Conservation (phyloP, 306 rosid genomes). For the Prunus padus region DNA sequence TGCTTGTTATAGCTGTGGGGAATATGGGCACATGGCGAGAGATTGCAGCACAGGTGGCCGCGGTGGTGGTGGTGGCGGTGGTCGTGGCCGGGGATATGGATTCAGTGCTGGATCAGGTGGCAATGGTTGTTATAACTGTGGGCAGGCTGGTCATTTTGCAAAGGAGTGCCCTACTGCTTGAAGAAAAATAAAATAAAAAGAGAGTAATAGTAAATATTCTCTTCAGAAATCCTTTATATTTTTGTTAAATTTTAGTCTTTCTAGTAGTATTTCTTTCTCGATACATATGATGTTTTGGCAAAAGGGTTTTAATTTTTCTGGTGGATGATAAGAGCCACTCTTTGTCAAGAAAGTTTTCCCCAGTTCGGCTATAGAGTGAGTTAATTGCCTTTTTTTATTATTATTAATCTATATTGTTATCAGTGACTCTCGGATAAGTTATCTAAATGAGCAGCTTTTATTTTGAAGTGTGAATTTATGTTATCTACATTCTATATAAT, state of each 20-base stretch:
- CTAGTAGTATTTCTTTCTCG: slow-evolving; percentile 21
- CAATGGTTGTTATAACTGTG: slow-evolving; percentile 61
- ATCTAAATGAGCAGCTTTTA: slow-evolving; percentile 7
- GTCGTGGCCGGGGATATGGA: slow-evolving; percentile 28
- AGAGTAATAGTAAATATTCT: slow-evolving; percentile 64
- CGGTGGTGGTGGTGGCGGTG: slow-evolving; percentile 26
- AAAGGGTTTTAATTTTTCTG: slow-evolving; percentile 26
- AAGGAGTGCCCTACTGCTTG: slow-evolving; percentile 63
- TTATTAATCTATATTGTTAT: slow-evolving; percentile 2
- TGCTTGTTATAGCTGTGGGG: slow-evolving; percentile 59
- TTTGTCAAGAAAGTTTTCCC: slow-evolving; percentile 32
- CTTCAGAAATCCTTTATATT: slow-evolving; percentile 14
- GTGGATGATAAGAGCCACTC: slow-evolving; percentile 19
- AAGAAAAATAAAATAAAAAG: slow-evolving; percentile 18
- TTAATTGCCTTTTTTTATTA: not conserved
- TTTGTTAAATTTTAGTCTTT: slow-evolving; percentile 18
- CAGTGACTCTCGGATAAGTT: slow-evolving; percentile 16
- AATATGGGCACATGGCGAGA: slow-evolving; percentile 64
- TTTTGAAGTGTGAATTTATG: slow-evolving; percentile 4
- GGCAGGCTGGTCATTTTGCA: slow-evolving; percentile 61
- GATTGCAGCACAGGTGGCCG: slow-evolving; percentile 48
- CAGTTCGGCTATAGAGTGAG: slow-evolving; percentile 24
- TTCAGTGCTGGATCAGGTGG: slow-evolving; percentile 17
- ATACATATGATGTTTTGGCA: slow-evolving; percentile 41
- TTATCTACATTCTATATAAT: not conserved